phyloP scores from a whole-genome alignment of 2,329 filamentous ascomycete genomes.

The Coniochaeta prunicola region DNA sequence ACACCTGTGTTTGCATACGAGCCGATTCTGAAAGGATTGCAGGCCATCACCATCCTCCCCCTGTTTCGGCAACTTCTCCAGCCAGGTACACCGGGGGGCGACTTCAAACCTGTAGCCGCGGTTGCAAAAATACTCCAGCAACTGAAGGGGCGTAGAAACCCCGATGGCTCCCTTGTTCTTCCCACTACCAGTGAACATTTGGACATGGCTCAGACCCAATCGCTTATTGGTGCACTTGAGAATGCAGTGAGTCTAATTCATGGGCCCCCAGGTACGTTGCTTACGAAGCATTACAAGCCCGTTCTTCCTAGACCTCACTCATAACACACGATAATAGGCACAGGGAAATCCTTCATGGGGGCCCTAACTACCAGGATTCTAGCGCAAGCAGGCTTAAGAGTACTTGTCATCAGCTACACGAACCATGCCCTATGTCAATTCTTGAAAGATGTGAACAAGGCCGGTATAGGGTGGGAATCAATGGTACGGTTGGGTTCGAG shows the following conservation, averaged over 20 bases:
- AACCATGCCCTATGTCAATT: conserved; percentile 63
- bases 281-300: not conserved
- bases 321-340: conserved; percentile 39
- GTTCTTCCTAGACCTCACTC: not conserved
- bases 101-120: conserved; percentile 5
- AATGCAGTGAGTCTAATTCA: conserved; percentile 56
- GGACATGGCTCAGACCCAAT: conserved; percentile 43
- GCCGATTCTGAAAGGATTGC: conserved; percentile 54
- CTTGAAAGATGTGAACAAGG: conserved; percentile 53
- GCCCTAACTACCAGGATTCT: conserved; percentile 53
- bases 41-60: conserved; percentile 47
- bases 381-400: conserved; percentile 40
- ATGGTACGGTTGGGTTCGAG: conserved; percentile 62
- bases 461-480: conserved; percentile 38
- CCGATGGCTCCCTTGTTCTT: conserved; percentile 1
- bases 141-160: not conserved
- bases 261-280: conserved; percentile 58
- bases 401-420: conserved; percentile 62
- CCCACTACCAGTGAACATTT: not conserved
- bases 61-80: conserved; percentile 46
- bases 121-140: not conserved
- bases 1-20: conserved; percentile 64
- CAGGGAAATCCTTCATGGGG: conserved; percentile 70
- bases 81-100: conserved; percentile 5
- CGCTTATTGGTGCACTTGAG: conserved; percentile 46